Conservation (phyloP, 495 filamentous ascomycete species). For the Xylaria grammica region DNA sequence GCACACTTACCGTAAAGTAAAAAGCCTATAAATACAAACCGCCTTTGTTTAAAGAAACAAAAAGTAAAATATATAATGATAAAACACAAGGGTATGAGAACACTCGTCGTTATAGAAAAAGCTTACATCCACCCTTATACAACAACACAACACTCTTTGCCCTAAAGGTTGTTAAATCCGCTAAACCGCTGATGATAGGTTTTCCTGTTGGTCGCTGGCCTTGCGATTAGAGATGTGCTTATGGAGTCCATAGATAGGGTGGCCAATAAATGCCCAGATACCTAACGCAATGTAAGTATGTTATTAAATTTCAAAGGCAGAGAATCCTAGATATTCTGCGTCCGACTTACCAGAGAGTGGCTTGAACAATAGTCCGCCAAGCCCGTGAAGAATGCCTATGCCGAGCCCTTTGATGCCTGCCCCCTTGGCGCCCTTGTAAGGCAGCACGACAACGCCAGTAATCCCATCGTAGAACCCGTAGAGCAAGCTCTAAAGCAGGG, state of each 20-base stretch:
- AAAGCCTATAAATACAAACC: no score
- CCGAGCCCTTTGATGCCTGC: conserved; percentile 39
- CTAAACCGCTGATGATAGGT: not conserved
- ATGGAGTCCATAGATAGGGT: conserved; percentile 1
- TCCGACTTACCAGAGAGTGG: conserved; percentile 2
- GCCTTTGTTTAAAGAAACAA: no score
- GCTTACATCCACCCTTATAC: no score
- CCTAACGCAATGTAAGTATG: not conserved
- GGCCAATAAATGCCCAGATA: conserved; percentile 2
- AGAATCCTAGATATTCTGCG: not conserved
- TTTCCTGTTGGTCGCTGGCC: not conserved
- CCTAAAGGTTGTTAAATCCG: no score
- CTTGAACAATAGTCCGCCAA: not conserved
- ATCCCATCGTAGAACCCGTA: conserved; percentile 46
- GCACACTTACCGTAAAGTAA: no score
- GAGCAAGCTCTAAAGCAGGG: conserved; percentile 40
- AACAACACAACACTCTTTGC: no score
- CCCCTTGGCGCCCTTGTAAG: conserved; percentile 42
- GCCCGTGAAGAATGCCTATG: conserved; percentile 42
- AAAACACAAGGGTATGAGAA: no score
- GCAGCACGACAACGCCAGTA: conserved; percentile 42
- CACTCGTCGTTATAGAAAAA: no score
- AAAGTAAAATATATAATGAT: no score
- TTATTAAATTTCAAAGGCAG: not conserved
- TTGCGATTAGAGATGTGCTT: not conserved